phyloP scores from a whole-genome alignment of 768 basidiomycete species.

The Fomitopsis pulvina region DNA sequence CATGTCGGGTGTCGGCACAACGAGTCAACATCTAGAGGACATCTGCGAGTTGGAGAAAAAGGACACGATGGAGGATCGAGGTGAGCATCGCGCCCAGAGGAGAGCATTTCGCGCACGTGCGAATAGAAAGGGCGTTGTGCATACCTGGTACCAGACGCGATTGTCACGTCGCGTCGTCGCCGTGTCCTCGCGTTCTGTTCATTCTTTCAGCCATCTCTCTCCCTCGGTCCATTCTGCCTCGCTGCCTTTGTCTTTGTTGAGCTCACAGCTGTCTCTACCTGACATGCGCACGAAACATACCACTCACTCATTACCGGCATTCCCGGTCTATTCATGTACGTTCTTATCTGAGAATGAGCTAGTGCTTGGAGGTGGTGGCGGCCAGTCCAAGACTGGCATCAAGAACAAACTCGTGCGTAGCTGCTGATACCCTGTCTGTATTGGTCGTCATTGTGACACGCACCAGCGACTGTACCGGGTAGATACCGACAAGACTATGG shows the following conservation, averaged over 20 bases:
- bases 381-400: slow-evolving; percentile 79
- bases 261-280: not conserved
- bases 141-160: no score
- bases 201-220: not conserved
- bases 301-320: slow-evolving; percentile 66
- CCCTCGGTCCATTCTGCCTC: not conserved
- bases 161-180: not conserved
- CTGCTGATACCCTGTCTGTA: not conserved
- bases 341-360: slow-evolving; percentile 70
- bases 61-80: not conserved
- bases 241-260: not conserved
- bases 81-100: not conserved
- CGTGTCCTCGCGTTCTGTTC: not conserved
- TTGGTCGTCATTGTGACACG: not conserved
- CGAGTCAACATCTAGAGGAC: not conserved
- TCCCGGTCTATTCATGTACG: slow-evolving; percentile 84
- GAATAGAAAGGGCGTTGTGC: no score
- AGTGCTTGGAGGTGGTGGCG: slow-evolving; percentile 87
- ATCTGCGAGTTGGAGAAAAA: not conserved
- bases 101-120: not conserved
- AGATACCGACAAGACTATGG: slow-evolving; percentile 42
- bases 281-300: slow-evolving; percentile 78
- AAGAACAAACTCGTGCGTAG: slow-evolving; percentile 85
- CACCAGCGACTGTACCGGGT: slow-evolving; percentile 65
- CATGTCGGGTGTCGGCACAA: not conserved